Evolutionary conservation across 176 grass and related monocot genomes (phyloP).

Genomic region (Musa itinerans): DNA sequence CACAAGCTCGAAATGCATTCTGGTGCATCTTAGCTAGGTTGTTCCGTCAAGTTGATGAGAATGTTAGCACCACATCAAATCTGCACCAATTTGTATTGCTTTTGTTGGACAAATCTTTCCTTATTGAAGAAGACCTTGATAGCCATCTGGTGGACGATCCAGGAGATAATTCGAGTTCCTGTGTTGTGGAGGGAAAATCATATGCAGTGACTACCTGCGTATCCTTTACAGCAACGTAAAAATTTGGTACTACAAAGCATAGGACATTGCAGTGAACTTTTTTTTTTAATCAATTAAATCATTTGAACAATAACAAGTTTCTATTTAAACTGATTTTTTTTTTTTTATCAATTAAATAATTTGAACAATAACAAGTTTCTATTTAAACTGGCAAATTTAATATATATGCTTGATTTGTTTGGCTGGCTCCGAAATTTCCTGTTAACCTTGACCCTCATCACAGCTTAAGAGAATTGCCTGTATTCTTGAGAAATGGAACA

Average conservation of each 20-base stretch:
- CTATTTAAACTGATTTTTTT: neutral
- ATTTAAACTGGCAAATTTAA: neutral
- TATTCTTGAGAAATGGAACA: constrained; percentile 58
- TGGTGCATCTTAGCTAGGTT: constrained; percentile 61
- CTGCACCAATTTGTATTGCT: constrained; percentile 37
- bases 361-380: neutral
- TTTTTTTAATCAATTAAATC: constrained; percentile 6
- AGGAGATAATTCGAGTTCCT: constrained; percentile 1
- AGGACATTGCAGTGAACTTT: neutral
- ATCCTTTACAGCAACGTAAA: constrained; percentile 36
- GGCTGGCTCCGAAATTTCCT: neutral
- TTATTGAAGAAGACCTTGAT: constrained; percentile 60
- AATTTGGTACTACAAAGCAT: no score
- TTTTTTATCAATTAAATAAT: constrained; percentile 2
- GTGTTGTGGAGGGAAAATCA: constrained; percentile 26
- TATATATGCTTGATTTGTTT: constrained; percentile 5
- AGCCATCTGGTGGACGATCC: constrained; percentile 29
- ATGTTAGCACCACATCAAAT: constrained; percentile 23
- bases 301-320: neutral
- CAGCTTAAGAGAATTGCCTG: constrained; percentile 49
- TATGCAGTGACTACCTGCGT: constrained; percentile 40
- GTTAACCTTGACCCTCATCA: constrained; percentile 22
- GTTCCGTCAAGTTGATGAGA: constrained; percentile 29
- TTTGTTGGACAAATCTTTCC: constrained; percentile 43
- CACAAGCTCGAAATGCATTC: constrained; percentile 50